These are phyloP conservation scores for Macrocystidia cucumis DNA, from an alignment of 1,284 basidiomycete genomes.

Conservation along the genomic window DNA sequence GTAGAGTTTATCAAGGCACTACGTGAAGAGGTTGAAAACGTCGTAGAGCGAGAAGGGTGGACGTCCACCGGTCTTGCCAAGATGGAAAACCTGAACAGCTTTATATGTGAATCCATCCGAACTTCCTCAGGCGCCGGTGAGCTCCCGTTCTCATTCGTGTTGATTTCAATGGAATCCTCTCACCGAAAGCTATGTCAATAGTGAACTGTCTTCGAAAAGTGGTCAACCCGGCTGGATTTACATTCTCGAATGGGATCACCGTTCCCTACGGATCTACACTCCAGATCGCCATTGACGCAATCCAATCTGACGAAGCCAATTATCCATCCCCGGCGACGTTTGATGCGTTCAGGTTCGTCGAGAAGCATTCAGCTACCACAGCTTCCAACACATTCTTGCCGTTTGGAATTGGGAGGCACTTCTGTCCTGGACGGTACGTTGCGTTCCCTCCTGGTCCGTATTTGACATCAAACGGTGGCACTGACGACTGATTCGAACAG, in stretches of 20 bases:
- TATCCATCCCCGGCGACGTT: constrained; percentile 18
- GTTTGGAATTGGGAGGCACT: constrained; percentile 28
- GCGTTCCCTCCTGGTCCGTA: constrained; percentile 1
- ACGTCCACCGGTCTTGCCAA: constrained; percentile 32
- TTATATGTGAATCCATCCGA: constrained; percentile 39
- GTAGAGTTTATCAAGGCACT: constrained; percentile 32
- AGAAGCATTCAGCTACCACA: constrained; percentile 18
- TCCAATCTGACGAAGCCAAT: constrained; percentile 13
- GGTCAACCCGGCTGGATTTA: constrained; percentile 16
- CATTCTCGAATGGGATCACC: constrained; percentile 21
- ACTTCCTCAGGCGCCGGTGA: too few relatives aligned
- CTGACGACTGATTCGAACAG: constrained; percentile 4
- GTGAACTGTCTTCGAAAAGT: too few relatives aligned
- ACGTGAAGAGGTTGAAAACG: constrained; percentile 34
- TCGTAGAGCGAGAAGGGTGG: constrained; percentile 32
- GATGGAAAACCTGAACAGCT: constrained; percentile 41
- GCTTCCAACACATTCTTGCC: constrained; percentile 21
- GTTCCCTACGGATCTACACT: constrained; percentile 19
- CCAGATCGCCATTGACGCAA: constrained; percentile 10
- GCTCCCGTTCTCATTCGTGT: too few relatives aligned
- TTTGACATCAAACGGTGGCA: constrained; percentile 1
- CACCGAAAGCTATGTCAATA: too few relatives aligned
- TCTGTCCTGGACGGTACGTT: constrained; percentile 19
- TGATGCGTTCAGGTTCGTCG: constrained; percentile 19
- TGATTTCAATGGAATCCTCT: too few relatives aligned